A percentile compares a stretch with the other conserved stretches of the same genome.
phyloP scores from a whole-genome alignment of 306 rosid species.

The Cucumis melo region DNA sequence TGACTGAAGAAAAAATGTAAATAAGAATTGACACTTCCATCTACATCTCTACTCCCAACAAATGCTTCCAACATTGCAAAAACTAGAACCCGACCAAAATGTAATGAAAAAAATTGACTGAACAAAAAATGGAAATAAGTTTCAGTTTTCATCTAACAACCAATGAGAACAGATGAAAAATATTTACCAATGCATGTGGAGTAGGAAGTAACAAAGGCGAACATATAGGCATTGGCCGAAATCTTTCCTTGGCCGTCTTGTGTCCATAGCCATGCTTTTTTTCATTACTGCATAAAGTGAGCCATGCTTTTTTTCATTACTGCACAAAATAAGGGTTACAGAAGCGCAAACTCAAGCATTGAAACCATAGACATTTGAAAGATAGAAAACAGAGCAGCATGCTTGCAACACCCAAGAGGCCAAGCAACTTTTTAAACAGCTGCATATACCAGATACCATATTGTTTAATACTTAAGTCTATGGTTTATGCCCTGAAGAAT shows the following conservation, averaged over 20 bases:
- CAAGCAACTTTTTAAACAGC: background rate
- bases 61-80: background rate
- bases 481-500: background rate
- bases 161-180: constrained; percentile 14
- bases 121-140: background rate
- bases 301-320: constrained; percentile 46
- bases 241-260: constrained; percentile 60
- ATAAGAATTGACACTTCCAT: background rate
- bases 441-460: background rate
- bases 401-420: background rate
- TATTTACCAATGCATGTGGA: constrained; percentile 87
- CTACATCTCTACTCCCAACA: background rate
- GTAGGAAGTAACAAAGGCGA: constrained; percentile 85
- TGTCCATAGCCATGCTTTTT: constrained; percentile 36
- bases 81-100: background rate
- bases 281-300: constrained; percentile 37
- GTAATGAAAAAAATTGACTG: background rate
- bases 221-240: constrained; percentile 89
- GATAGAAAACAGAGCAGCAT: background rate
- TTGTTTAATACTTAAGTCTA: background rate
- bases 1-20: background rate
- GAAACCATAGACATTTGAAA: background rate
- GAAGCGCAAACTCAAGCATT: constrained; percentile 6
- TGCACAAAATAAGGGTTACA: constrained; percentile 26
- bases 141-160: background rate